Base-by-base conservation (phyloP, 352 stramenopile genomes). In the Phytophthora pluvialis region DNA sequence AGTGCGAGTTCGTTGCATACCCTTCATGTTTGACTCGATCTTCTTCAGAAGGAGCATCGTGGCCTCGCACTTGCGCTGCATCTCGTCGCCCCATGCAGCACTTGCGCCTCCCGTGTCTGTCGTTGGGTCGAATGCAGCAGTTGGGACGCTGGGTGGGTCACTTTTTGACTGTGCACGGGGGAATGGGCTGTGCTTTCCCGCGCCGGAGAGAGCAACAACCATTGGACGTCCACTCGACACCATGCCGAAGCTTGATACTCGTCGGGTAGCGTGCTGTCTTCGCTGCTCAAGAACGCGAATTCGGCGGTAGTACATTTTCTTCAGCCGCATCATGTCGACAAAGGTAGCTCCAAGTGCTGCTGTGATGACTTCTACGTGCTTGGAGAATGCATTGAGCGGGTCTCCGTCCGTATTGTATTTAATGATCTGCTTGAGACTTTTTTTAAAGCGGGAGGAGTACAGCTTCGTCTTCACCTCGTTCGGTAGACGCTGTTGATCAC, bases 401-500 rank as follows among this genome's bases (percentile, higher is more conserved):
- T 91, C 83, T 4, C 80, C 80, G 33, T 91, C 83, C 13, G 75
- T 91, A 60, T 89, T 87, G 73, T 87, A 88, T 64, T 89, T 90
- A 60, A 89, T 81, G n/a, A 91, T 91, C 15, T 88, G 70, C 42
- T 90, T 90, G 13, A 91, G 61, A 43, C 66, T 82, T n/a, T 72
- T 58, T 47, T 91, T 80, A 53, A 91, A 91, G 10, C 73, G 78
- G 5, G 80, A 83, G 15, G 81, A 67, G 57, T 89, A 86, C 0
- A 91, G 54, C 46, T 91, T 91, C 60, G 89, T 90, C 64, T 91
- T 91, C 1, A 91, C 75, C 57, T 91, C 83, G 26, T 91, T 88
- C 5, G 83, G 83, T 9, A 91, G 60, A 9, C 80, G 78, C 83
- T 90, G 43, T 3, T n/a, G 13, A 60, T 26, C 29, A 56, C 12